Evolutionary conservation across 805 yeast species (phyloP).

Genomic region (Torulaspora gathmanii): DNA sequence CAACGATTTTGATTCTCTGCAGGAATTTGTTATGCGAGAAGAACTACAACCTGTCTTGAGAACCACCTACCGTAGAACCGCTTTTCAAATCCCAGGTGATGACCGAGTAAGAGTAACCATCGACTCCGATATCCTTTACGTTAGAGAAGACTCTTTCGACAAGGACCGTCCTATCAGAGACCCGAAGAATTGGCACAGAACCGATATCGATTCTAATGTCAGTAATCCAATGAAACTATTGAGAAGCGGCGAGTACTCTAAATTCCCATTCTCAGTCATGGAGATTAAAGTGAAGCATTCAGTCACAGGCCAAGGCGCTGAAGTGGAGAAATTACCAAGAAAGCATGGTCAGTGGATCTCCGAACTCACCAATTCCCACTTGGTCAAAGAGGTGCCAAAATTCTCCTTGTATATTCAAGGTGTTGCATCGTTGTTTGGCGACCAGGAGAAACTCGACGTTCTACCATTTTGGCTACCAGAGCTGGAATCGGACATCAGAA

Average conservation of each 20-base stretch:
- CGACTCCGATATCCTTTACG: slow-evolving; percentile 81
- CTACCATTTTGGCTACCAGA: slow-evolving; percentile 96
- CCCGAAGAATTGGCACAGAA: slow-evolving; percentile 85
- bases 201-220: slow-evolving; percentile 77
- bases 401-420: slow-evolving; percentile 94
- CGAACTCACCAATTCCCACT: slow-evolving; percentile 74
- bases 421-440: slow-evolving; percentile 78
- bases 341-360: slow-evolving; percentile 72
- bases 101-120: slow-evolving; percentile 85
- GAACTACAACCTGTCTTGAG: slow-evolving; percentile 81
- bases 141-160: slow-evolving; percentile 89
- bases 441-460: slow-evolving; percentile 75
- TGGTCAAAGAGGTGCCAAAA: slow-evolving; percentile 90
- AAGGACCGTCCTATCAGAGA: slow-evolving; percentile 81
- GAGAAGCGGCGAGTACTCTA: slow-evolving; percentile 78
- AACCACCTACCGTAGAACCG: slow-evolving; percentile 83
- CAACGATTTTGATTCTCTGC: slow-evolving; percentile 54
- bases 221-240: slow-evolving; percentile 65
- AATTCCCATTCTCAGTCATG: slow-evolving; percentile 83
- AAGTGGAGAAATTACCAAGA: slow-evolving; percentile 38
- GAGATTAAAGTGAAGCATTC: slow-evolving; percentile 68
- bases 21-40: slow-evolving; percentile 56
- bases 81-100: slow-evolving; percentile 97
- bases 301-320: slow-evolving; percentile 6
- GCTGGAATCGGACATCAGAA: slow-evolving; percentile 69